Evolutionary conservation across 257 asterid species (phyloP), one percentile per base, ranked within the genome.

Genomic region (Fraxinus pennsylvanica): DNA sequence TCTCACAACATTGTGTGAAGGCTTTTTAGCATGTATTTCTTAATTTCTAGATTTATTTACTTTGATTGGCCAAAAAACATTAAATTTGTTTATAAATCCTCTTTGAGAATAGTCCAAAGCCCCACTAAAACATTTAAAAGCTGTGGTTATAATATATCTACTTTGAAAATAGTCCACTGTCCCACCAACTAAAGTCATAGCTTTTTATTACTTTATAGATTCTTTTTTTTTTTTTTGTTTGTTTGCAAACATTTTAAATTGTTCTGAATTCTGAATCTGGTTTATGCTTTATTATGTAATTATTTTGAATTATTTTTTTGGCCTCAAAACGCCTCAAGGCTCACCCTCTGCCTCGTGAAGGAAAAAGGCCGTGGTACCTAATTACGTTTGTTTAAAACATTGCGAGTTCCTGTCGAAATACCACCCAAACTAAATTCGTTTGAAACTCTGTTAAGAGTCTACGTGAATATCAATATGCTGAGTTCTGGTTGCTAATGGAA

Each of bases 401-500:
- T 54, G 65, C 5, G 15, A 61, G 32, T 22, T 21, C 35, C 8
- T 27, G 69, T 9, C 13, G n/a, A 59, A 21, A 9, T 63, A 32
- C 7, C 69, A 22, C 36, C 35, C 12, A 6, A 54, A n/a, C 9
- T 19, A 15, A 19, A 9, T n/a, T 38, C 25, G 9, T 22, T 69
- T 13, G 30, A 30, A 21, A 12, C 17, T n/a, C 19, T 36, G 29
- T 19, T 8, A 39, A 71, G 54, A 71, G 47, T 3, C 33, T 30
- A 7, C 7, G 10, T 36, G 30, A 71, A 39, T 39, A 71, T 71
- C 74, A 19, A 9, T 57, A 39, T 65, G 70, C 9, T 14, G 73
- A 25, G 32, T 70, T 75, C 69, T 73, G 43, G 33, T 78, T 74
- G 79, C 59, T 77, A 78, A 72, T 50, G 41, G 33, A 29, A 59